phyloP scores from a whole-genome alignment of 2,329 filamentous ascomycete species.

The Arthrinium phaeospermum region DNA sequence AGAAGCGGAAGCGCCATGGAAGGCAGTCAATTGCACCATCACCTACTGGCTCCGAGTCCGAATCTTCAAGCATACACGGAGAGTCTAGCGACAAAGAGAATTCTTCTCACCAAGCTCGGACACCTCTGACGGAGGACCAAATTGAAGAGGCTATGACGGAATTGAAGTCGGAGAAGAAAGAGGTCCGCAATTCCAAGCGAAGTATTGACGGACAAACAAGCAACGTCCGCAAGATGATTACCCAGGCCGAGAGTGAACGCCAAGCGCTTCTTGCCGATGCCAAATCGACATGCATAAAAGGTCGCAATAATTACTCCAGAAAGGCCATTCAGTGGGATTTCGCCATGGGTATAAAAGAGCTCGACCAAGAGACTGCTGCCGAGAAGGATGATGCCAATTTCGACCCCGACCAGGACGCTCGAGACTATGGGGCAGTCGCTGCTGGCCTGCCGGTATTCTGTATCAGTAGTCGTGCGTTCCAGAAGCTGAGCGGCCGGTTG shows the following conservation, averaged over 20 bases:
- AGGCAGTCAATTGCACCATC: slow-evolving; percentile 32
- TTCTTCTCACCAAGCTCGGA: slow-evolving; percentile 36
- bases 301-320: background rate
- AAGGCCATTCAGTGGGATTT: slow-evolving; percentile 62
- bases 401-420: slow-evolving; percentile 57
- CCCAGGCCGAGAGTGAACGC: background rate
- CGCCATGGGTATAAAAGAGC: slow-evolving; percentile 56
- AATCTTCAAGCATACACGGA: background rate
- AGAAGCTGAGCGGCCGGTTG: slow-evolving; percentile 63
- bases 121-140: slow-evolving; percentile 47
- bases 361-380: slow-evolving; percentile 58
- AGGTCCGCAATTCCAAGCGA: slow-evolving; percentile 56
- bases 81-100: slow-evolving; percentile 33
- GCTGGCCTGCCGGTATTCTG: slow-evolving; percentile 66
- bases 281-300: slow-evolving; percentile 1
- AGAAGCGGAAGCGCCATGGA: slow-evolving; percentile 48
- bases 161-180: slow-evolving; percentile 41
- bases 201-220: slow-evolving; percentile 59
- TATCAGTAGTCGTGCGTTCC: slow-evolving; percentile 66
- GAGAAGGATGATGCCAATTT: slow-evolving; percentile 61
- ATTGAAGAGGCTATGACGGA: slow-evolving; percentile 40
- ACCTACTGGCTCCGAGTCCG: slow-evolving; percentile 34
- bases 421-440: slow-evolving; percentile 65
- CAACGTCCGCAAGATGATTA: slow-evolving; percentile 17
- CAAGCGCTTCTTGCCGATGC: background rate